phyloP scores from a whole-genome alignment of 2,329 filamentous ascomycete species.

The Cordyceps cicadae region DNA sequence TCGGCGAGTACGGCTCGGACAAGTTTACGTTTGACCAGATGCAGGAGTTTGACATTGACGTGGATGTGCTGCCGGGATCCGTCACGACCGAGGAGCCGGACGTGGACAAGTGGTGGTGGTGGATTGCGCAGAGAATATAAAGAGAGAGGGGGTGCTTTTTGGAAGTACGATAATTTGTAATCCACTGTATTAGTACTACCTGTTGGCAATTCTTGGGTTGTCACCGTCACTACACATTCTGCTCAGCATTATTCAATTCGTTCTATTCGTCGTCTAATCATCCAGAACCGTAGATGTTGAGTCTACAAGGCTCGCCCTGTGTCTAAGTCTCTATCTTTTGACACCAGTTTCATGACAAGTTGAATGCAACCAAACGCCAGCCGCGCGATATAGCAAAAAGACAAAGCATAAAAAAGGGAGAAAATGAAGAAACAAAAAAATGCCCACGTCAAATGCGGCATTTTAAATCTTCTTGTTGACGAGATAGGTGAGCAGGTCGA shows the following conservation, averaged over 20 bases:
- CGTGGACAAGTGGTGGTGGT: slow-evolving; percentile 79
- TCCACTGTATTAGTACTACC: background rate
- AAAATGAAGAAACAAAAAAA: too few species aligned
- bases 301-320: slow-evolving; percentile 24
- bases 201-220: too few species aligned
- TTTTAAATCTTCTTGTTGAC: slow-evolving; percentile 50
- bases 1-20: slow-evolving; percentile 71
- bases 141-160: background rate
- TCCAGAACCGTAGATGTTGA: slow-evolving; percentile 31
- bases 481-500: slow-evolving; percentile 89
- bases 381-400: slow-evolving; percentile 12
- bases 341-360: slow-evolving; percentile 10
- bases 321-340: slow-evolving; percentile 8
- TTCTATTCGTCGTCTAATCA: slow-evolving; percentile 11
- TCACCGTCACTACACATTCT: too few species aligned
- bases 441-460: too few species aligned
- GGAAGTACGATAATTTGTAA: background rate
- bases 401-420: background rate
- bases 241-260: background rate
- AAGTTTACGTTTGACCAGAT: slow-evolving; percentile 75
- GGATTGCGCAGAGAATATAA: slow-evolving; percentile 72
- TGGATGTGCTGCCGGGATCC: slow-evolving; percentile 72
- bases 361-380: slow-evolving; percentile 20
- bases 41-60: slow-evolving; percentile 70
- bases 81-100: slow-evolving; percentile 57